Conservation (phyloP, 257 asterid species). For the Henckelia pumila region DNA sequence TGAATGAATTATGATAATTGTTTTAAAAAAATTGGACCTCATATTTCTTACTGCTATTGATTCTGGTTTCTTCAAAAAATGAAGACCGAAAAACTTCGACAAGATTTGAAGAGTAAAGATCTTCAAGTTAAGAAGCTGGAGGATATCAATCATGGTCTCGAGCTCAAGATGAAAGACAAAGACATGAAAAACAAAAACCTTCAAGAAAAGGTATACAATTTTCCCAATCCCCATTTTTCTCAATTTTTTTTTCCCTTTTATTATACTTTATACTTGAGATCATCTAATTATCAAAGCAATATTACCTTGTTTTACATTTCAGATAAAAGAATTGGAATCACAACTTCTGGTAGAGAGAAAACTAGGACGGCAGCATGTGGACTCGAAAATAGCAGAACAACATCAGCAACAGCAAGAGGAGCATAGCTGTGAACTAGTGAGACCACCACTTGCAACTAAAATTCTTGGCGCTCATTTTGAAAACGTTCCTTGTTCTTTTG, state of each 20-base stretch:
- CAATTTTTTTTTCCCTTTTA: background rate
- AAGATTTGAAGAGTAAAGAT: conserved; percentile 79
- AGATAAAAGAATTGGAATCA: conserved; percentile 95
- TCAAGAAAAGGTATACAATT: conserved; percentile 82
- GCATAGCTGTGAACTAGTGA: conserved; percentile 36
- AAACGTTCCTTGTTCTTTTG: conserved; percentile 28
- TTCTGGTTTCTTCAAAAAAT: background rate
- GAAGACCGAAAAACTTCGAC: conserved; percentile 77
- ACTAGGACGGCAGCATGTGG: conserved; percentile 85
- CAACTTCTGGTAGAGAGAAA: conserved; percentile 85
- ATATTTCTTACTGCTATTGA: background rate
- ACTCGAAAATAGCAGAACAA: conserved; percentile 71
- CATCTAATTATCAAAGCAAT: background rate
- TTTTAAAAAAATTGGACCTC: background rate
- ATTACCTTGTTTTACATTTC: conserved; percentile 22
- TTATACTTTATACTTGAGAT: background rate
- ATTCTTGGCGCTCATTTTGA: conserved; percentile 29
- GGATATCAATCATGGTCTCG: conserved; percentile 79
- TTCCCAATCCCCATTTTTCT: background rate
- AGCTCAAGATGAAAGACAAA: conserved; percentile 72
- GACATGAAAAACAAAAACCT: conserved; percentile 67
- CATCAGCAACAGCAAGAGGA: conserved; percentile 49
- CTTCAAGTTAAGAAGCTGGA: conserved; percentile 75
- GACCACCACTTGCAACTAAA: conserved; percentile 62
- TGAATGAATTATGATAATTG: background rate